Percentiles rank a stretch among this genome's conserved stretches.
Evolutionary conservation across 2,329 filamentous ascomycete genomes (phyloP).

Genomic region (Diaporthe velutina): DNA sequence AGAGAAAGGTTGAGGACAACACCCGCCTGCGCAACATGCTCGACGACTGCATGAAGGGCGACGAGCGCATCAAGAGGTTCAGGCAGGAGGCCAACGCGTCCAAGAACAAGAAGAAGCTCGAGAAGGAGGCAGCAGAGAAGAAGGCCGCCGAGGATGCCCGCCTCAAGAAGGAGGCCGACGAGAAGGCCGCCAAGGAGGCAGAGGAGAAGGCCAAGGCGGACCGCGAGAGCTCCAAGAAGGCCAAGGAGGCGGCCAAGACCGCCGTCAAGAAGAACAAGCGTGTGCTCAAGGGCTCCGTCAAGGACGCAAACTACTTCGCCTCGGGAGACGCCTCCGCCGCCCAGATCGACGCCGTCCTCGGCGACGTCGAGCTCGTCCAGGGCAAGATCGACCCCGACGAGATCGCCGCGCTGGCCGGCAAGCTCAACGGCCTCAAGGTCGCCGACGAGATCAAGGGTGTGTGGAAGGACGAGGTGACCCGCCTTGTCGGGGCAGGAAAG

Average conservation of each 20-base stretch:
- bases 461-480: constrained; percentile 83
- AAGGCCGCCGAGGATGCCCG: constrained; percentile 87
- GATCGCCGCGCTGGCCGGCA: constrained; percentile 84
- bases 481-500: constrained; percentile 85
- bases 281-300: constrained; percentile 91
- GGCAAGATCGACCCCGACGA: constrained; percentile 92
- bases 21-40: constrained; percentile 89
- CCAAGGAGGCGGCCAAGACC: constrained; percentile 98
- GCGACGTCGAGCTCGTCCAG: constrained; percentile 89
- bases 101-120: constrained; percentile 95
- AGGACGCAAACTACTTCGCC: constrained; percentile 97
- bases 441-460: constrained; percentile 87
- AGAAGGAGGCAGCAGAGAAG: constrained; percentile 93
- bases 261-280: constrained; percentile 99
- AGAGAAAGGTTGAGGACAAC: constrained; percentile 99
- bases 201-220: constrained; percentile 89
- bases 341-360: constrained; percentile 85
- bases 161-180: constrained; percentile 86
- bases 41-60: constrained; percentile 84
- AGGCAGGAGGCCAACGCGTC: constrained; percentile 88
- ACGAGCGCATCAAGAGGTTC: constrained; percentile 99
- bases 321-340: constrained; percentile 78
- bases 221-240: constrained; percentile 90
- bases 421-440: constrained; percentile 84
- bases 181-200: constrained; percentile 82